Evolutionary conservation across 2,329 filamentous ascomycete species (phyloP), one percentile per base, ranked within the genome.

Genomic region (Diaporthe aspalathi): DNA sequence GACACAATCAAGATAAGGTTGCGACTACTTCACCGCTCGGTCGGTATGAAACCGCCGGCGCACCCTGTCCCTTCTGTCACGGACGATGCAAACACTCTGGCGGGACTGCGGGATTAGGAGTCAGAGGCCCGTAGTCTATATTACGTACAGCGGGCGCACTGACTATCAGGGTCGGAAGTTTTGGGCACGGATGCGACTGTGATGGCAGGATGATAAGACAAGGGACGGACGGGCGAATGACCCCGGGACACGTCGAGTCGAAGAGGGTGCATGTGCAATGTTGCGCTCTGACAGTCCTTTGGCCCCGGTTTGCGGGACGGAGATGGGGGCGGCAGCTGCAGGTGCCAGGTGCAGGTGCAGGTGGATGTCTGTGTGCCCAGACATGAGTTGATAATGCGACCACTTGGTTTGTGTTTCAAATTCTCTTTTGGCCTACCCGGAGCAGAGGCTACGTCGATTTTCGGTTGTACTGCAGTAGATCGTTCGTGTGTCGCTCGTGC

Each of bases 11-110:
- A 24, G 20, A 63, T 24, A 35, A 49, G 60, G 43, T 49, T 63
- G 43, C 43, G 11, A 63, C 60, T 49, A 63, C 60, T 49, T 63
- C 60, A 63, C 60, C 60, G 60, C 60, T 49, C 60, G 35, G 60
- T 49, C 60, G 60, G 60, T 38, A 63, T 63, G 60, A 63, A 63
- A 63, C 43, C 5, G 43, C 43, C 60, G 60, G 60, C 60, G 60
- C 43, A 35, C 29, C 27, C 43, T 35, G 24, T 62, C 8, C 14
- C 17, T 20, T 35, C 27, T 35, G 20, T 35, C 60, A 63, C 60
- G 29, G 60, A 63, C 60, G n/a, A 63, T 49, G 60, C 60, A 49
- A 63, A 63, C 60, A 63, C 60, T 63, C 49, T 63, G 43, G 60
- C 43, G 8, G n/a, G n/a, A n/a, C n/a, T n/a, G n/a, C n/a, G n/a